Percentiles rank a stretch among this genome's conserved stretches.
Evolutionary conservation across 768 basidiomycete species (phyloP).

Genomic region (Amanita exitialis): DNA sequence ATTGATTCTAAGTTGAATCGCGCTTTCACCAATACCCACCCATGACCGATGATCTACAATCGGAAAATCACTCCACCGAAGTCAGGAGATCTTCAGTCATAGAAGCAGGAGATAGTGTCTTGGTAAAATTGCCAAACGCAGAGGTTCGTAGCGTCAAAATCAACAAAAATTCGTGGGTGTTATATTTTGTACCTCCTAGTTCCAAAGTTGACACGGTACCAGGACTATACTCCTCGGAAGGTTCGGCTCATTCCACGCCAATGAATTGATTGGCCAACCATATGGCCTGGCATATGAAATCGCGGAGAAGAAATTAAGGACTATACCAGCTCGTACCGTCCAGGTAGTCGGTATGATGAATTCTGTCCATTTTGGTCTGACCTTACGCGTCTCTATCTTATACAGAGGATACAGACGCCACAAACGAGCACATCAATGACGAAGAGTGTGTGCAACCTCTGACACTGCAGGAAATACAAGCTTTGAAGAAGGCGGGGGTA

Average conservation of each 20-base stretch:
- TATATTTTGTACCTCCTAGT: neutral
- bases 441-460: constrained; percentile 77
- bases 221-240: constrained; percentile 75
- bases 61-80: neutral
- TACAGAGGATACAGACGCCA: constrained; percentile 92
- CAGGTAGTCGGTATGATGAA: constrained; percentile 68
- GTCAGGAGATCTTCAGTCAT: constrained; percentile 27
- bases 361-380: neutral
- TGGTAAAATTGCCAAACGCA: constrained; percentile 72
- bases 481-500: constrained; percentile 71
- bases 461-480: constrained; percentile 75
- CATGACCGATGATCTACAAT: neutral
- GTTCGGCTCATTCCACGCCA: constrained; percentile 73
- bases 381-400: constrained; percentile 2
- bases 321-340: constrained; percentile 50
- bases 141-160: constrained; percentile 69
- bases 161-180: constrained; percentile 58
- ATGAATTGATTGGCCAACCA: constrained; percentile 70
- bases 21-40: neutral
- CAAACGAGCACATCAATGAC: constrained; percentile 93
- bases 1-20: neutral
- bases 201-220: constrained; percentile 7
- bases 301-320: constrained; percentile 52
- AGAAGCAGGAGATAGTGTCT: constrained; percentile 62
- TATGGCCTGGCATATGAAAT: constrained; percentile 92